These are phyloP conservation scores for Scenedesmus sp. DNA, from an alignment of 163 green algal genomes.

Conservation along the genomic window DNA sequence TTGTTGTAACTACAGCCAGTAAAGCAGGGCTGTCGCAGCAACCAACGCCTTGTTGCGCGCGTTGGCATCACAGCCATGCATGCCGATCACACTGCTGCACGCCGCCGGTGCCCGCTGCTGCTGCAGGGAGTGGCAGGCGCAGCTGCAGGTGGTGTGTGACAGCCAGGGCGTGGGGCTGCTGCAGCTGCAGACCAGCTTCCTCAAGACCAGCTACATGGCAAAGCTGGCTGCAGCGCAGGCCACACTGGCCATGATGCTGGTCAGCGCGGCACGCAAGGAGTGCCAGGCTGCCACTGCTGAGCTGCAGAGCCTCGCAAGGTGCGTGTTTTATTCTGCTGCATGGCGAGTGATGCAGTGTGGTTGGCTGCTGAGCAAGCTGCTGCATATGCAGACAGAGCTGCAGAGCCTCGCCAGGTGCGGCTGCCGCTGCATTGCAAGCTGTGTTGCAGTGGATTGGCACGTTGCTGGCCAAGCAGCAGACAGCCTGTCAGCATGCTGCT, in stretches of 20 bases:
- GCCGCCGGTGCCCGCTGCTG: neutral
- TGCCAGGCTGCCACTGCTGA: neutral
- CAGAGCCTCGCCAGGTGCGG: neutral
- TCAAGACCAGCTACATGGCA: slow-evolving; percentile 29
- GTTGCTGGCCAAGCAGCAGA: neutral
- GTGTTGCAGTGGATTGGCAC: neutral
- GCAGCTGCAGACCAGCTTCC: slow-evolving; percentile 31
- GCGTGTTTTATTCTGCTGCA: neutral
- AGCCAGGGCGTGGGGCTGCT: slow-evolving; percentile 30
- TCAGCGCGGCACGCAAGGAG: slow-evolving; percentile 21
- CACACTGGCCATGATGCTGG: slow-evolving; percentile 35
- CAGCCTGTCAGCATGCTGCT: neutral
- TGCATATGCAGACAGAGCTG: neutral
- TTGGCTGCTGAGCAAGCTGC: neutral
- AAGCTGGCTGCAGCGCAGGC: slow-evolving; percentile 36
- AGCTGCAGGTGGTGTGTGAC: slow-evolving; percentile 35
- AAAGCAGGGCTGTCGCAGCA: too few species aligned
- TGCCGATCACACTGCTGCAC: neutral
- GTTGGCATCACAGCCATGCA: neutral
- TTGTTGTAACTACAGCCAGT: too few species aligned
- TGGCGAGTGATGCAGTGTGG: neutral
- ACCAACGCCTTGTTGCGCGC: neutral
- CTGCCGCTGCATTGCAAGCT: neutral
- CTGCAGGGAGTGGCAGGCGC: slow-evolving; percentile 42
- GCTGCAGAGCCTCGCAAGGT: slow-evolving; percentile 16